Conservation (phyloP, 305 asterid genomes). For the Fraxinus sp. region DNA sequence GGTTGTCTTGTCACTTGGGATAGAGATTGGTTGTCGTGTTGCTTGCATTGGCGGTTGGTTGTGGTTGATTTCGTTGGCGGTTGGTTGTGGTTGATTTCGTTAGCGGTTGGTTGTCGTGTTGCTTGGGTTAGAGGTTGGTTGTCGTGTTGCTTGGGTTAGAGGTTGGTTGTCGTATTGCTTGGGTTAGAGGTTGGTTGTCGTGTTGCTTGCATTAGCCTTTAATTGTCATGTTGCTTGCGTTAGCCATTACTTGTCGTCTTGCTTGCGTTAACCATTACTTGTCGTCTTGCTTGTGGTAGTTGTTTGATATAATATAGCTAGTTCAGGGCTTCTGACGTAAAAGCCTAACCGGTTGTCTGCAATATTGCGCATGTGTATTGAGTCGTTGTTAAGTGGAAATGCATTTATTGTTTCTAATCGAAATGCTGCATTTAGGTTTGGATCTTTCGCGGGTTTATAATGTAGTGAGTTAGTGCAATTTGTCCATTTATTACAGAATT, state of each 20-base stretch:
- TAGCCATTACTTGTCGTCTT: not conserved
- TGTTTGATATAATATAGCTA: not conserved
- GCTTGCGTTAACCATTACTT: not conserved
- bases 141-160: too few species aligned
- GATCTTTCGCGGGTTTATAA: not conserved
- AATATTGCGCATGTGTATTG: not conserved
- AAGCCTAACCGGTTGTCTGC: not conserved
- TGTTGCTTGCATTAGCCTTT: not conserved
- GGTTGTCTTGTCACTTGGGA: too few species aligned
- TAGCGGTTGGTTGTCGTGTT: too few species aligned
- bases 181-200: too few species aligned
- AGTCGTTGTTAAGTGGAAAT: not conserved
- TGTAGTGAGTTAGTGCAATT: slow-evolving; percentile 8
- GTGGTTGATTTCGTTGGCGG: too few species aligned
- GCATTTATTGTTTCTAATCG: not conserved
- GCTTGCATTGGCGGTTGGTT: too few species aligned
- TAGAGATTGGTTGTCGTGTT: too few species aligned
- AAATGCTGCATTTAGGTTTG: not conserved
- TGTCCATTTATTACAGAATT: slow-evolving; percentile 49
- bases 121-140: too few species aligned
- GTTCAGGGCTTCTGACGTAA: not conserved
- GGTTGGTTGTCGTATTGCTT: too few species aligned
- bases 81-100: too few species aligned
- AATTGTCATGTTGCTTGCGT: not conserved
- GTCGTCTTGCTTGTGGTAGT: not conserved